Base-by-base conservation (phyloP, 371 early-diverging fungal species). In the Entomophthora muscae region DNA sequence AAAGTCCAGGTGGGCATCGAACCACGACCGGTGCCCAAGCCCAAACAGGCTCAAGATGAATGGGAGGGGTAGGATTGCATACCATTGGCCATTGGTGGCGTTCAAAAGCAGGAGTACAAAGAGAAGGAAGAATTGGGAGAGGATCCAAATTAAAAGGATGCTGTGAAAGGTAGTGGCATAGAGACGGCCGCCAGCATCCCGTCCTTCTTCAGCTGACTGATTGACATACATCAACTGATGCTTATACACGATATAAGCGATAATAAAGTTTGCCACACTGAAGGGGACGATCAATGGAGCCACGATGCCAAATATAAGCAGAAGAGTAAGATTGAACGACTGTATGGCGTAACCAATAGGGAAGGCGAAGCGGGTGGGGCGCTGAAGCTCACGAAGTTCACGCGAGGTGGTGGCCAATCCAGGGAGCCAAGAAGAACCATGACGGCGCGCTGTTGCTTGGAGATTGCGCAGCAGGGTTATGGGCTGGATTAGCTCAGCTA, bases 141-240 rank as follows among this genome's bases (percentile, higher is more conserved):
- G 52, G 17, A 62, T 57, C 13, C 55, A 52, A 12, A 57, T 33
- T 21, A 24, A 22, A 1, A 63, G 21, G 1, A 63, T 10, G 1
- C 63, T 22, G 31, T 66, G 52, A 27, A 66, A 62, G 1, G 52
- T 29, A 10, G 63, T 57, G 1, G 56, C 22, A 52, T 33, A 62
- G 24, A 57, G 56, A 23, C 22, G 5, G 22, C 55, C 55, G 27
- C 55, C 55, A 54, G 58, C 32, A 42, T 42, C 42, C 53, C 62
- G 42, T 33, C 42, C 33, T 0, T 51, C 53, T 21, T 66, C 57
- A 32, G 56, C 52, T 53, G 27, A 32, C 53, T 23, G 42, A 57
- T 63, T 57, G 3, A 55, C 57, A 57, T 63, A 63, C 52, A 62
- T 66, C 22, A 66, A 10, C 58, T 66, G 66, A 56, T 66, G 51